Percentiles rank a stretch among this genome's conserved stretches.
These are phyloP conservation scores for Kazachstania africana DNA, from an alignment of 805 yeast genomes.

Conservation along the genomic window DNA sequence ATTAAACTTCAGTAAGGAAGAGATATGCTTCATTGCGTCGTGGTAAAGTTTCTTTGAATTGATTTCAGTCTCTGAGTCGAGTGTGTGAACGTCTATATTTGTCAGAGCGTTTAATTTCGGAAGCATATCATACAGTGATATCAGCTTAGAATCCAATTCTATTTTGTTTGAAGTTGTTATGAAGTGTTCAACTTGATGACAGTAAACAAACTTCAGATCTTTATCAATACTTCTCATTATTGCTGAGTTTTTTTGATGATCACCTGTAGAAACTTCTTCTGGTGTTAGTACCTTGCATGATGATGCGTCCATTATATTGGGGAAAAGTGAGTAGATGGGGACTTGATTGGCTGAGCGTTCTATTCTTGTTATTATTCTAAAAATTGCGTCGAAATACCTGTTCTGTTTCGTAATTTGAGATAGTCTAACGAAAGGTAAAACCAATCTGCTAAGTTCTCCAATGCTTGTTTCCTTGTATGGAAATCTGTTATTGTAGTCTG, in stretches of 20 bases:
- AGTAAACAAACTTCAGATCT: constrained; percentile 23
- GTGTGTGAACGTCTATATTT: constrained; percentile 2
- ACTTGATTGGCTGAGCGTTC: constrained; percentile 26
- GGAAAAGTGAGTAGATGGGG: constrained; percentile 32
- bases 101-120: constrained; percentile 4
- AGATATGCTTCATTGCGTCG: constrained; percentile 28
- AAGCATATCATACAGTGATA: constrained; percentile 3
- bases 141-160: constrained; percentile 1
- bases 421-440: constrained; percentile 41
- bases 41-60: constrained; percentile 21
- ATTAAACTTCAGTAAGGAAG: constrained; percentile 31
- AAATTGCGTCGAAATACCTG: constrained; percentile 39
- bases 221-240: constrained; percentile 28
- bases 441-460: constrained; percentile 39
- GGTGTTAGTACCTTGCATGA: constrained; percentile 32
- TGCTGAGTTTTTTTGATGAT: constrained; percentile 25
- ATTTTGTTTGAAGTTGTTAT: constrained; percentile 1
- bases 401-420: constrained; percentile 39
- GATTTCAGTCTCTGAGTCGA: not conserved
- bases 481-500: constrained; percentile 26
- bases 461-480: constrained; percentile 28
- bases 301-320: constrained; percentile 36
- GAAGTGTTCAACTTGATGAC: constrained; percentile 20
- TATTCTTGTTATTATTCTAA: constrained; percentile 32
- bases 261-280: constrained; percentile 24